phyloP scores from a whole-genome alignment of 2,329 filamentous ascomycete species.

The Stagonosporopsis cucurbitacearum region DNA sequence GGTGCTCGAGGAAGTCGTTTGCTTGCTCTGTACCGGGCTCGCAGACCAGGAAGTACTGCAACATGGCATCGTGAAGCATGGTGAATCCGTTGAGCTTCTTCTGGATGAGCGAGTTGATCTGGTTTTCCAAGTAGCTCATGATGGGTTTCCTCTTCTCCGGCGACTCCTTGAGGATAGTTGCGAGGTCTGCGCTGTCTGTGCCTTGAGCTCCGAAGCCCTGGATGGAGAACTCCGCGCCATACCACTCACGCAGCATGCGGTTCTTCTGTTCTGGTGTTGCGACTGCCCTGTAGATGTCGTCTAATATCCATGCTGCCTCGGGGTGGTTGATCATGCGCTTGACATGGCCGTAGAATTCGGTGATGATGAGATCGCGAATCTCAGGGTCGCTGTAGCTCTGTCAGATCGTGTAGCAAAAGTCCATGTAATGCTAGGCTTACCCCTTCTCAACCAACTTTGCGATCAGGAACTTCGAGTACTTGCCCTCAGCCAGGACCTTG shows the following conservation, averaged over 20 bases:
- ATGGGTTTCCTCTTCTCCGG: slow-evolving; percentile 88
- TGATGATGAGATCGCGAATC: slow-evolving; percentile 85
- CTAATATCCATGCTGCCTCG: slow-evolving; percentile 96
- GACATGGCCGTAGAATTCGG: slow-evolving; percentile 94
- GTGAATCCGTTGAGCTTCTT: slow-evolving; percentile 98
- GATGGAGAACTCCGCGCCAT: slow-evolving; percentile 89
- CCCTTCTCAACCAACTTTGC: slow-evolving; percentile 93
- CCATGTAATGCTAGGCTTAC: slow-evolving; percentile 31
- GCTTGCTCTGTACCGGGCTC: slow-evolving; percentile 80
- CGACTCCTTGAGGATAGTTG: slow-evolving; percentile 73
- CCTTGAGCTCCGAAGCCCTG: slow-evolving; percentile 64
- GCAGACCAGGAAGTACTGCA: slow-evolving; percentile 89
- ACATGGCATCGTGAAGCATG: slow-evolving; percentile 97
- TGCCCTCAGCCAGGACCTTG: slow-evolving; percentile 84
- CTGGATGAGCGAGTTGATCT: slow-evolving; percentile 92
- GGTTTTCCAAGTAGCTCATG: slow-evolving; percentile 81
- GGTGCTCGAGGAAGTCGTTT: slow-evolving; percentile 83
- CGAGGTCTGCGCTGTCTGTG: slow-evolving; percentile 69
- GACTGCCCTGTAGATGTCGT: slow-evolving; percentile 91
- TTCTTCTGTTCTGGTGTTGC: slow-evolving; percentile 88
- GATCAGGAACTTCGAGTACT: slow-evolving; percentile 96
- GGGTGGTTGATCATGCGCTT: slow-evolving; percentile 93
- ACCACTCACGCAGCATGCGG: slow-evolving; percentile 89
- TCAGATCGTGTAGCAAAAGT: slow-evolving; percentile 16
- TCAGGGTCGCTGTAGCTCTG: slow-evolving; percentile 69